Base-by-base conservation (phyloP, 495 filamentous ascomycete genomes). In the Annulohypoxylon moriforme region DNA sequence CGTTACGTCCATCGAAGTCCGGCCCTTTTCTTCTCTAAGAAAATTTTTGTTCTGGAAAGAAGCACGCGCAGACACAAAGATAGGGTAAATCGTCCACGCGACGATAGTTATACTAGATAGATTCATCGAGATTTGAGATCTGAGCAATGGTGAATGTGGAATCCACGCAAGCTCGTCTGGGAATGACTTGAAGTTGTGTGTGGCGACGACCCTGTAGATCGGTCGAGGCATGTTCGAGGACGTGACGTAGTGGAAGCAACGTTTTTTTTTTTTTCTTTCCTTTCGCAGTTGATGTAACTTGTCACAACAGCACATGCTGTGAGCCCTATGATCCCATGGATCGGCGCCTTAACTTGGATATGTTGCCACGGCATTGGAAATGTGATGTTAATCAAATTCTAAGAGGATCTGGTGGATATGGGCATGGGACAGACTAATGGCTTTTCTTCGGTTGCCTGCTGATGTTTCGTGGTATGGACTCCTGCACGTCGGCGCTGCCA, bases 191-290 rank as follows among this genome's bases (percentile, higher is more conserved):
- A 27, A 27, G 11, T 16, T 36, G 24, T 34, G 24, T 34, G 25
- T 56, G 33, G 34, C 18, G 46, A 16, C 5, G 18, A n/a, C 46
- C 27, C 10, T 13, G 47, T 20, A 11, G 14, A n/a, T 29, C 20
- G 27, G 47, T 34, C 5, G 20, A 27, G 29, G 27, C 52, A 46
- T 44, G 52, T 52, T 2, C 10, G 52, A 44, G 36, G 18, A 40
- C 24, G 33, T 59, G 60, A 69, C 22, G 42, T 63, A 64, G 34
- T 44, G 33, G 22, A 69, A 46, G 49, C 9, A 42, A 46, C 46
- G 46, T 22, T 40, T 24, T 46, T 55, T 52, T 9, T 34, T 33
- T 22, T 3, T 33, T 53, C 52, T 9, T 34, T 47, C 8, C 1
- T 18, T 16, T 18, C 40, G 40, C 16, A 8, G 46, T 20, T 49